Base-by-base conservation (phyloP, 2,329 filamentous ascomycete genomes). In the Neonectria sp. region DNA sequence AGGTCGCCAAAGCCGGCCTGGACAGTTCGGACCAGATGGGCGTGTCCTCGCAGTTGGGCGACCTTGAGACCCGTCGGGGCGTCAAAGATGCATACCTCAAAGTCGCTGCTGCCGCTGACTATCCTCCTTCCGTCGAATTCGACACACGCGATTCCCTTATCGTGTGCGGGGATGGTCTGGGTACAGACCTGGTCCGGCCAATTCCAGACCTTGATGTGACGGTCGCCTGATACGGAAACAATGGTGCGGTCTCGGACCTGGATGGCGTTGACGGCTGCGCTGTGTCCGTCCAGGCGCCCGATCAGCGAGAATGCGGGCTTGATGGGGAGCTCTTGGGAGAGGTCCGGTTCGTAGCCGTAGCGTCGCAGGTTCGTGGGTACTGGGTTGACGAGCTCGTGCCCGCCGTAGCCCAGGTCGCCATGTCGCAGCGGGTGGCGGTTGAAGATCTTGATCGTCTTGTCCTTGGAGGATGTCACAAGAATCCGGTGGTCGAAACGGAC, bases 371-470 rank as follows among this genome's bases (percentile, higher is more conserved):
- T 84, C 15, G 79, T 82, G 1, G 86, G 85, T 2, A 89, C 86
- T 1, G 89, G 85, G 60, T 88, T 85, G n/a, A 90, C 80, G 12
- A 72, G 60, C 24, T 83, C 78, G 3, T 74, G 65, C 1, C 73
- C 75, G 2, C 80, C 80, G 78, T 91, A 91, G 7, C 89, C 90
- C 3, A 86, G 69, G 37, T 91, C 89, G 25, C 89, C 89, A 49
- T 86, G 84, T 35, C 83, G 83, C n/a, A 97, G 83, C 21, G 90
- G 85, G 21, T 85, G 87, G 6, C 96, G 91, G 79, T 95, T 98
- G 89, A 97, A 99, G 21, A 99, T 91, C 80, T 98, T 98, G 85
- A 99, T 97, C 0, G 92, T 92, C 80, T 95, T 97, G 80, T 99
- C 96, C 79, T 99, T 99, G 55, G 95, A 98, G 76, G 96, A 98